Base-by-base conservation (phyloP, 2,329 filamentous ascomycete species). In the Gliomastix tumulicola region DNA sequence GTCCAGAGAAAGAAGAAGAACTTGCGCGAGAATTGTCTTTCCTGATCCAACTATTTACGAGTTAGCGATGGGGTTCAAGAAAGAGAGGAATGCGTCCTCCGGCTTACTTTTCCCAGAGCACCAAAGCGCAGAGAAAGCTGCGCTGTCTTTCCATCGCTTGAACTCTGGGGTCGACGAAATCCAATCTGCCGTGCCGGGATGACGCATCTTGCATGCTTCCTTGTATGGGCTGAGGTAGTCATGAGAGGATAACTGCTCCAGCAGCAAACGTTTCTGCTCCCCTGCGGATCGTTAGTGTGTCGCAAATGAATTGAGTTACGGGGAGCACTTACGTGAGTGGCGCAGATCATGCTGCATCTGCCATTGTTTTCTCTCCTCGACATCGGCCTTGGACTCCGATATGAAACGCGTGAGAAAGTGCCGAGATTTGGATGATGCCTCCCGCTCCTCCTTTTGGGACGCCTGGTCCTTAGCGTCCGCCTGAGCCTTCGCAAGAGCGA, bases 71-170 rank as follows among this genome's bases (percentile, higher is more conserved):
- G 35, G 6, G 6, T 23, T 19, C 9, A 13, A 17, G 20, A 9
- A 5, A 5, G 9, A 6, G 34, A 35, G 21, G n/a, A n/a, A n/a
- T n/a, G n/a, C n/a, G n/a, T n/a, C n/a, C n/a, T 2, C 22, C 1
- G 0, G 42, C 50, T 41, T 30, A 56, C 54, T 54, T 27, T 56
- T 59, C 0, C 56, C 56, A 2, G 44, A 53, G 22, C 48, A 55
- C 55, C 51, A 59, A 0, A 59, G 32, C 2, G 46, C 21, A 3
- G 46, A 32, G 2, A 30, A 35, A 4, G 19, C 21, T 2, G 30
- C 27, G 6, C 38, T 42, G 2, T 40, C n/a, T 0, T 38, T 13
- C 54, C 56, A 60, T 2, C 36, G 32, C 12, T 35, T 34, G 16
- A 56, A 60, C 13, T 56, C 42, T 0, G 28, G 9, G 0, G 48